These are phyloP conservation scores for Aspergillus tubingensis DNA, from an alignment of 2,329 filamentous ascomycete species.

Conservation along the genomic window DNA sequence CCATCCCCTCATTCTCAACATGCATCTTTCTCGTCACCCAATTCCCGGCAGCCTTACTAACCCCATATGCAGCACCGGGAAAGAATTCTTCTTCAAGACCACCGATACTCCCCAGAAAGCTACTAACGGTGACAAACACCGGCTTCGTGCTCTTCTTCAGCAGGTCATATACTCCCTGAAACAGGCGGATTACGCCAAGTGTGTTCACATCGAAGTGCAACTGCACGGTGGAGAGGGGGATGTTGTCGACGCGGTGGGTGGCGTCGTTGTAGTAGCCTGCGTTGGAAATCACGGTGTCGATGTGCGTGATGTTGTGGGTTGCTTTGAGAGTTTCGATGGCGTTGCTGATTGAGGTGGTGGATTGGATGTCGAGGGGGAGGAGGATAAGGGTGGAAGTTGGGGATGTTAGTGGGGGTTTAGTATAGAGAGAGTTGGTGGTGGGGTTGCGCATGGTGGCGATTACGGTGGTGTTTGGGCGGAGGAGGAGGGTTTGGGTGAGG, in stretches of 20 bases:
- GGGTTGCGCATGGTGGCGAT: constrained; percentile 5
- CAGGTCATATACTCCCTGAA: background rate
- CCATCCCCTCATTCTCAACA: background rate
- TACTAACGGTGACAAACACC: background rate
- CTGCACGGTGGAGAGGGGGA: background rate
- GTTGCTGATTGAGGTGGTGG: background rate
- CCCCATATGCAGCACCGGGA: background rate
- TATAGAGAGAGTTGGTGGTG: background rate
- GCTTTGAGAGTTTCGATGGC: background rate
- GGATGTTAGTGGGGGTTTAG: background rate
- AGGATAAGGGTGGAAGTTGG: background rate
- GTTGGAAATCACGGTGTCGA: constrained; percentile 2
- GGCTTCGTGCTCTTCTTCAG: background rate
- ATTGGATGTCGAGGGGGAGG: background rate
- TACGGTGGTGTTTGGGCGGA: background rate
- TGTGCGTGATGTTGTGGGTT: background rate
- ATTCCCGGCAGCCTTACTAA: constrained; percentile 1
- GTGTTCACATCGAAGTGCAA: constrained; percentile 4
- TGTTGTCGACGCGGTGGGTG: background rate
- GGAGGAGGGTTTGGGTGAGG: background rate
- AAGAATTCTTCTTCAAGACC: background rate
- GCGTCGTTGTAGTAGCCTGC: constrained; percentile 5
- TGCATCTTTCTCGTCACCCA: constrained; percentile 7
- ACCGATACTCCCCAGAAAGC: constrained; percentile 1
- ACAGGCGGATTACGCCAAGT: background rate